Conservation (phyloP, 1,139 yeast genomes). For the Geotrichum candidum region DNA sequence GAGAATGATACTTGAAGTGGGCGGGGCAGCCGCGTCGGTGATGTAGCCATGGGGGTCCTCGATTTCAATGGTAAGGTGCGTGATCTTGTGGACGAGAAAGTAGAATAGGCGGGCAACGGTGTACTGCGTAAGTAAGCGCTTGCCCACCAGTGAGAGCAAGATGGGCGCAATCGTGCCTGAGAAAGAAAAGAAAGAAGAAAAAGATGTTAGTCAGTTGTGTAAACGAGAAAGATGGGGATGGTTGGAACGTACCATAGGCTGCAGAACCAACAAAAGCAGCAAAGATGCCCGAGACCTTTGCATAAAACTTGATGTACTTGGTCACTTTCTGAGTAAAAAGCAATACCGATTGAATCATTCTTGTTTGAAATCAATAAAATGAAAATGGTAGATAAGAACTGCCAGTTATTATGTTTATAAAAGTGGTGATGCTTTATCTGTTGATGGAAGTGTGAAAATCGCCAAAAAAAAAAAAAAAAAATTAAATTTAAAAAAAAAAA, state of each 20-base stretch:
- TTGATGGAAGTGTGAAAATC: no score
- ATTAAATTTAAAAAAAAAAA: no score
- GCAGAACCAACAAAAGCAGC: constrained; percentile 14
- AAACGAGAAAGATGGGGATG: neutral
- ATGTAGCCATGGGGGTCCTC: constrained; percentile 1
- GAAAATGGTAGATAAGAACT: neutral
- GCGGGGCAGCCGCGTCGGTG: constrained; percentile 43
- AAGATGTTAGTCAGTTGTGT: neutral
- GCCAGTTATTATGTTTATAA: no score
- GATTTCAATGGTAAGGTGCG: constrained; percentile 10
- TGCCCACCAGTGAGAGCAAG: constrained; percentile 7
- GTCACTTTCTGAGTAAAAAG: neutral
- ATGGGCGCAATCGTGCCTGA: constrained; percentile 11
- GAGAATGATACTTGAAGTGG: constrained; percentile 59
- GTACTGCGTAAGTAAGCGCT: constrained; percentile 16
- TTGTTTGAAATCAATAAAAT: neutral
- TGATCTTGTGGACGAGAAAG: neutral
- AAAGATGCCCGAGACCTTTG: constrained; percentile 7
- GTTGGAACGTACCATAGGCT: constrained; percentile 8
- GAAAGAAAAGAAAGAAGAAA: neutral
- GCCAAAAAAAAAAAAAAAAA: no score
- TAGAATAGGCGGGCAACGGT: constrained; percentile 15
- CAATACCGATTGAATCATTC: neutral
- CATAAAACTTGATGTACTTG: constrained; percentile 1
- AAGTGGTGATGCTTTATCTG: no score